Base-by-base conservation (phyloP, 176 grass and related monocot species). In the Zoysia japonica region DNA sequence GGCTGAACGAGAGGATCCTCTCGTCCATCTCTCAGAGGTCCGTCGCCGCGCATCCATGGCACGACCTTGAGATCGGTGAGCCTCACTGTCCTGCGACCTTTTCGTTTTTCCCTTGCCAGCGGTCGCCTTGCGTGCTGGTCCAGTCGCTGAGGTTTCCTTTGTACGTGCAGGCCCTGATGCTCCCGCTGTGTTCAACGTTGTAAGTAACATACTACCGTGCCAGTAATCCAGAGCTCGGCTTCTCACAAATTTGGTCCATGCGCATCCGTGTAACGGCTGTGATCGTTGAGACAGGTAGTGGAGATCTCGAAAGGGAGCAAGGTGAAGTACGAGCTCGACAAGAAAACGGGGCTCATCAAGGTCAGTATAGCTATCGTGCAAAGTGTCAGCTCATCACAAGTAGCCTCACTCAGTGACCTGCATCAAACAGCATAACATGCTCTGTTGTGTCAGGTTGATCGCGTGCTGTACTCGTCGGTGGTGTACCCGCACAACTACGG, bases 31-130 rank as follows among this genome's bases (percentile, higher is more conserved):
- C 88, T 2, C 77, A 82, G 80, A 83, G 91, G 87, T 91, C 90
- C 52, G 93, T 97, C 40, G 91, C 93, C 86, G 93, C 93, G 38
- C 93, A 97, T 85, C 91, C 93, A 11, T 97, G 93, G 93, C 90
- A 97, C 81, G 93, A 93, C 66, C 79, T 70, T 46, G 82, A 84
- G 16, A 62, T 17, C 16, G 82, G 64, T 77, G 54, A 69, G 63
- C 15, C 6, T 16, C 17, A 53, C 16, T 56, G 2, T 56, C 5
- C 6, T 19, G 12, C 45, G 11, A 10, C 5, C 9, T 48, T 48
- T 19, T 7, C 10, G 9, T 36, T 39, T 45, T 10, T 5, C 5
- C 11, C 0, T 16, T 37, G 1, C 9, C 44, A 70, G 51, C 17
- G 6, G 1, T 43, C 65, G 47, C 38, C 17, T 17, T 1, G 4